Evolutionary conservation across 2,329 filamentous ascomycete genomes (phyloP), one percentile per base, ranked within the genome.

Genomic region (Trichoderma sp.): DNA sequence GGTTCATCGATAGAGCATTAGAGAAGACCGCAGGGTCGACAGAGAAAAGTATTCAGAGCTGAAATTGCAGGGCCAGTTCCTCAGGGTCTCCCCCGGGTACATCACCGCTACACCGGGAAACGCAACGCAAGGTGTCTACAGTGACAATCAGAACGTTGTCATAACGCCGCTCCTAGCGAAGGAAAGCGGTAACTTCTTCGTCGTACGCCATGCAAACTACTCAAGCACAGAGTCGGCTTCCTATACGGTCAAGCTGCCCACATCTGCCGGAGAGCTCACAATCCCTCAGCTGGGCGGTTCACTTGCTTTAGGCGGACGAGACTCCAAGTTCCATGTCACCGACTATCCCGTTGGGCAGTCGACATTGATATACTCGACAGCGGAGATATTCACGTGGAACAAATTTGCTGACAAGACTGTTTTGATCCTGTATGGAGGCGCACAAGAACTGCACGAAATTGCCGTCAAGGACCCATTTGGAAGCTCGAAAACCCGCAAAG

Each of bases 11-110:
- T 43, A 75, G 7, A 67, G 68, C 51, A 91, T 94, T 60, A 82
- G 83, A 1, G 91, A 95, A 72, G 87, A 90, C 48, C 83, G 91
- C 26, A 83, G 83, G 1, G 79, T 94, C 3, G 78, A 82, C 30
- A 83, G 90, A 2, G 90, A 93, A 72, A 94, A 94, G 74, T 94
- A 92, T 74, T 88, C 87, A 48, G 90, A 95, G 74, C 80, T 91
- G 28, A 95, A 94, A 72, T 83, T 94, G 1, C 79, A 91, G 68
- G 90, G 85, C 28, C 90, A 91, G 69, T 94, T 94, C 75, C 75
- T 91, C 60, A 88, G 88, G 69, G 89, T 87, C 0, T 91, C 89
- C 0, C 88, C 90, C 0, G 85, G 84, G 0, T 93, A 91, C 70
- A 77, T 92, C 19, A 83, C 84, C 3, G 84, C 87, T 0, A 80